These are phyloP conservation scores for Pseudogymnoascus sp. DNA, from an alignment of 2,329 filamentous ascomycete species.

Conservation along the genomic window DNA sequence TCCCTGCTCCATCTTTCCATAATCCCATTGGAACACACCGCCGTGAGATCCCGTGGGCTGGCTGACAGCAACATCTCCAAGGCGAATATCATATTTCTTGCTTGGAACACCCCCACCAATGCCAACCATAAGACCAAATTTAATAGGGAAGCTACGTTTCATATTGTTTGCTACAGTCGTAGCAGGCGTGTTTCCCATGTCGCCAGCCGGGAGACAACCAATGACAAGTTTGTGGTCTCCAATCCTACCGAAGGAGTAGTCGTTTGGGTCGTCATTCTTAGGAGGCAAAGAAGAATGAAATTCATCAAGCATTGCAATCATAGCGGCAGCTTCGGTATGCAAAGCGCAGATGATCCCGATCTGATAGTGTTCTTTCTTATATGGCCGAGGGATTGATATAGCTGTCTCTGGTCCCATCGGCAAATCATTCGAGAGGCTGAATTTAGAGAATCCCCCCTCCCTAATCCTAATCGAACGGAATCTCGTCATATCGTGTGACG, in stretches of 20 bases:
- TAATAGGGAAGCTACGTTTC: conserved; percentile 24
- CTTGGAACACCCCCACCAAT: conserved; percentile 28
- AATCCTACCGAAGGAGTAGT: conserved; percentile 23
- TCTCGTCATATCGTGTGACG: no score
- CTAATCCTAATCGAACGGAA: no score
- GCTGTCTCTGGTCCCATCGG: not conserved
- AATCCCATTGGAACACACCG: conserved; percentile 16
- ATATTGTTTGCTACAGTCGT: conserved; percentile 25
- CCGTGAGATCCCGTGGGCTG: conserved; percentile 11
- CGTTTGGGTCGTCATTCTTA: conserved; percentile 16
- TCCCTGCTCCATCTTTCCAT: conserved; percentile 12
- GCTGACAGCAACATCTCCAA: conserved; percentile 25
- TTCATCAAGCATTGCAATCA: conserved; percentile 21
- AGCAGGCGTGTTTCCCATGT: conserved; percentile 28
- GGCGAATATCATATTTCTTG: conserved; percentile 18
- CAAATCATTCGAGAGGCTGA: no score
- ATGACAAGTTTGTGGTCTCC: conserved; percentile 28
- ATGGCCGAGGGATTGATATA: not conserved
- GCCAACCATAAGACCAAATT: conserved; percentile 33
- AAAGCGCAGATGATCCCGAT: conserved; percentile 16
- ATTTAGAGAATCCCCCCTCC: no score
- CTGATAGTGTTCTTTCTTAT: conserved; percentile 8
- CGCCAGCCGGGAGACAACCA: conserved; percentile 25
- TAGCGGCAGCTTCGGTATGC: conserved; percentile 13
- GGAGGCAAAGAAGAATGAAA: conserved; percentile 11